Evolutionary conservation across 2,329 filamentous ascomycete genomes (phyloP), one percentile per base, ranked within the genome.

Genomic region (Neopestalotiopsis clavispora): DNA sequence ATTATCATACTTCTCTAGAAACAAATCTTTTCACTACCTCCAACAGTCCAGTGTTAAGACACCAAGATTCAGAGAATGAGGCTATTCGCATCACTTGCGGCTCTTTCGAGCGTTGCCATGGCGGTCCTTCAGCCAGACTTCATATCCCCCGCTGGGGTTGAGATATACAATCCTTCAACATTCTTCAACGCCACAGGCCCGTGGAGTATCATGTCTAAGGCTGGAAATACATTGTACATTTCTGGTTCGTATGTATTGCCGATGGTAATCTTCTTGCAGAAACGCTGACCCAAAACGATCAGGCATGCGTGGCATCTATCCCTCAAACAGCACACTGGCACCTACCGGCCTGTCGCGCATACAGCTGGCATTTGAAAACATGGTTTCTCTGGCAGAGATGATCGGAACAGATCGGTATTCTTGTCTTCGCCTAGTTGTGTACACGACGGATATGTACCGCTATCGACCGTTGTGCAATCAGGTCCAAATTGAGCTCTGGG

Each of bases 271-370:
- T 28, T 28, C 23, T 28, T 4, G n/a, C 40, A 65, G 34, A n/a
- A 7, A 32, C 4, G 40, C 32, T 40, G 59, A 62, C 59, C 59
- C 6, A 23, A 32, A 20, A 5, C 30, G 34, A 7, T 34, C 28
- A 73, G 75, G 77, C n/a, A 79, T 79, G 75, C 74, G 77, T 30
- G 78, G 78, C 7, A 77, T 79, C 67, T 72, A 75, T 66, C 76
- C 74, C 2, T 69, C 70, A 14, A 78, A 79, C 49, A 75, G 73
- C 62, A 78, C 74, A 2, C 71, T 80, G 2, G 77, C 75, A 0
- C 75, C 77, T 1, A 70, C 72, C 1, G 77, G 77, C 4, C 68
- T 75, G 13, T 70, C 71, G 4, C 75, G 77, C 6, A 71, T 80
- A n/a, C 74, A 74, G 23, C 76, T 75, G 62, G 78, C 78, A 1